Conservation (phyloP, 495 filamentous ascomycete species). For the Hyaloscypha hepaticicola region DNA sequence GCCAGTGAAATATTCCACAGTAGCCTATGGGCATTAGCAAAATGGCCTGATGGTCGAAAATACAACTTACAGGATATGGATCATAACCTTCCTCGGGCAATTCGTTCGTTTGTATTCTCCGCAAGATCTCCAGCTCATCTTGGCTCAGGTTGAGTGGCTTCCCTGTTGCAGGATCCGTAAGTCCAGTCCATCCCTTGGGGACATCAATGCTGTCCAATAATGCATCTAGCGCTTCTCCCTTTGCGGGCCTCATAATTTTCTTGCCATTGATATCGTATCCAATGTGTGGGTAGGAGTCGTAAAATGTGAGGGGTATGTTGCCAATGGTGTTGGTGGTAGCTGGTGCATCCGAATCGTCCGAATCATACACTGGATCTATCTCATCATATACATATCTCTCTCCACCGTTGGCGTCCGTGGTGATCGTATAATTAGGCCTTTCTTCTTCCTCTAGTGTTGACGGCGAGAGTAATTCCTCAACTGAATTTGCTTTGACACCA, state of each 20-base stretch:
- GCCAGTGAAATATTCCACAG: slow-evolving; percentile 88
- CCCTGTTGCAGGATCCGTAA: slow-evolving; percentile 89
- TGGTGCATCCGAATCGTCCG: slow-evolving; percentile 84
- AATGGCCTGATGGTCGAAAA: slow-evolving; percentile 1
- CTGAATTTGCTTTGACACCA: slow-evolving; percentile 32
- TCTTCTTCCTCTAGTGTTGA: slow-evolving; percentile 41
- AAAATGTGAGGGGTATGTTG: slow-evolving; percentile 89
- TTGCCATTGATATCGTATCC: slow-evolving; percentile 99
- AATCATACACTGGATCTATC: slow-evolving; percentile 94
- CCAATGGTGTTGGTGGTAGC: slow-evolving; percentile 87
- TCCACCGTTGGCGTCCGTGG: slow-evolving; percentile 54
- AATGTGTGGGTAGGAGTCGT: slow-evolving; percentile 97
- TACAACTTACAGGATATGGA: slow-evolving; percentile 67
- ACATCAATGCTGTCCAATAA: slow-evolving; percentile 94
- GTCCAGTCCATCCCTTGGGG: slow-evolving; percentile 96
- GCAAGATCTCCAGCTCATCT: slow-evolving; percentile 85
- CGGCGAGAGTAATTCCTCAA: slow-evolving; percentile 28
- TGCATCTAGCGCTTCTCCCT: slow-evolving; percentile 90
- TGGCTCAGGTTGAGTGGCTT: slow-evolving; percentile 85
- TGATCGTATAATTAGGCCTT: slow-evolving; percentile 56
- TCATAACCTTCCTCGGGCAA: slow-evolving; percentile 84
- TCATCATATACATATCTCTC: slow-evolving; percentile 67
- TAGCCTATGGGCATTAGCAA: slow-evolving; percentile 51
- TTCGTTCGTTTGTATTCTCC: slow-evolving; percentile 89
- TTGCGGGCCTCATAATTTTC: slow-evolving; percentile 93